phyloP scores from a whole-genome alignment of 2,329 filamentous ascomycete genomes.

The Trichoderma arundinaceum region DNA sequence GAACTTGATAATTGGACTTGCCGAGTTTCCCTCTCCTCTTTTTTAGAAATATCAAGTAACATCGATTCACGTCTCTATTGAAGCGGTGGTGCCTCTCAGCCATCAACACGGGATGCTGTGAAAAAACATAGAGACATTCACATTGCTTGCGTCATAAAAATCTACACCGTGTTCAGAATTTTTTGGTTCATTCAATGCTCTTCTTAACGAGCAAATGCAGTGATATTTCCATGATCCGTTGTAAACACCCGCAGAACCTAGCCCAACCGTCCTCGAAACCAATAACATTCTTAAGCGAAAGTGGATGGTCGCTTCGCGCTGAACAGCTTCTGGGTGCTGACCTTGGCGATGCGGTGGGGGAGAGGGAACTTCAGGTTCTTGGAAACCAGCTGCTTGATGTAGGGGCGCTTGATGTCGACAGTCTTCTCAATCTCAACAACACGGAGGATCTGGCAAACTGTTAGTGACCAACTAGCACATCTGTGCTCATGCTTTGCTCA shows the following conservation, averaged over 20 bases:
- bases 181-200: constrained; percentile 55
- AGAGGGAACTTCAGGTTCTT: constrained; percentile 99
- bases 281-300: constrained; percentile 82
- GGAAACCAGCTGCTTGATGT: constrained; percentile 97
- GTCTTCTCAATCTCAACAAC: constrained; percentile 96
- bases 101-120: constrained; percentile 4
- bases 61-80: not conserved
- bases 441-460: constrained; percentile 79
- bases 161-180: constrained; percentile 32
- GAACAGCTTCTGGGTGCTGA: constrained; percentile 87
- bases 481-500: constrained; percentile 13
- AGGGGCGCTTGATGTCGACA: constrained; percentile 94
- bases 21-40: not conserved
- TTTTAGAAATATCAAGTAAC: not conserved
- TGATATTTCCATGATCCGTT: constrained; percentile 65
- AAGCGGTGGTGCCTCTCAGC: not conserved
- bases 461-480: constrained; percentile 25
- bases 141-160: constrained; percentile 29
- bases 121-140: constrained; percentile 27
- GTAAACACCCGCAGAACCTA: constrained; percentile 65
- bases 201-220: constrained; percentile 61
- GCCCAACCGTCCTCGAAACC: constrained; percentile 57
- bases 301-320: constrained; percentile 91
- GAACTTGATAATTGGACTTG: not conserved
- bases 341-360: constrained; percentile 90